Conservation (phyloP, 345 rosid genomes). For the Cardamine occulta region DNA sequence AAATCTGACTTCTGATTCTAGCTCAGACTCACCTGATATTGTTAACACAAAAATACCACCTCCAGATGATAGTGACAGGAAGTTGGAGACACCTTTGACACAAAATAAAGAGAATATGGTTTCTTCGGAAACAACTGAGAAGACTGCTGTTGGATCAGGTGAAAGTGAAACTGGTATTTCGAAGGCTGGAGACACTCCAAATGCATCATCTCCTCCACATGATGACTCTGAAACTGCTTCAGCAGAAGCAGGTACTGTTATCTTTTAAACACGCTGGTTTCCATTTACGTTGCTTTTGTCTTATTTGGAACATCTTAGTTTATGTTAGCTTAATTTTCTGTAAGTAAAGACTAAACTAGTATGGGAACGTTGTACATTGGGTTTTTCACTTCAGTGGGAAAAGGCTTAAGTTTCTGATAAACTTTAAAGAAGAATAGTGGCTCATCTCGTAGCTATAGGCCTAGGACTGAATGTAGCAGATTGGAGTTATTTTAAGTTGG, state of each 20-base stretch:
- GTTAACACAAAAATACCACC: neutral
- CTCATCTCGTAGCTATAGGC: neutral
- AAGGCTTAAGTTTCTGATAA: neutral
- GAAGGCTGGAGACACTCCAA: constrained; percentile 32
- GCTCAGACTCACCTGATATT: neutral
- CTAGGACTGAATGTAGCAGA: constrained; percentile 4
- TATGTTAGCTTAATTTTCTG: constrained; percentile 1
- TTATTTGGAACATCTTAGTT: constrained; percentile 16
- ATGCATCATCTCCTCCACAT: constrained; percentile 20
- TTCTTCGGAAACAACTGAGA: constrained; percentile 22
- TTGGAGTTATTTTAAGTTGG: constrained; percentile 5
- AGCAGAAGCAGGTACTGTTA: constrained; percentile 54
- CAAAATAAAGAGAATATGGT: constrained; percentile 35
- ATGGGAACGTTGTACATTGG: neutral
- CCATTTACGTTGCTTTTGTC: neutral
- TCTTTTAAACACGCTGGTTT: constrained; percentile 17
- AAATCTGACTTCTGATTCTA: constrained; percentile 14
- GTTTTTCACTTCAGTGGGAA: neutral
- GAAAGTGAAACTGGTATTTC: constrained; percentile 38
- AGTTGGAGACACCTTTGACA: constrained; percentile 24
- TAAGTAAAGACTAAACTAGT: neutral
- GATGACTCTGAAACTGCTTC: constrained; percentile 44
- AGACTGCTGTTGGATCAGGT: constrained; percentile 39
- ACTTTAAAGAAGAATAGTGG: neutral
- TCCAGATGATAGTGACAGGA: constrained; percentile 13